phyloP scores from a whole-genome alignment of 1,284 basidiomycete genomes.

The Heterobasidion parviporum region DNA sequence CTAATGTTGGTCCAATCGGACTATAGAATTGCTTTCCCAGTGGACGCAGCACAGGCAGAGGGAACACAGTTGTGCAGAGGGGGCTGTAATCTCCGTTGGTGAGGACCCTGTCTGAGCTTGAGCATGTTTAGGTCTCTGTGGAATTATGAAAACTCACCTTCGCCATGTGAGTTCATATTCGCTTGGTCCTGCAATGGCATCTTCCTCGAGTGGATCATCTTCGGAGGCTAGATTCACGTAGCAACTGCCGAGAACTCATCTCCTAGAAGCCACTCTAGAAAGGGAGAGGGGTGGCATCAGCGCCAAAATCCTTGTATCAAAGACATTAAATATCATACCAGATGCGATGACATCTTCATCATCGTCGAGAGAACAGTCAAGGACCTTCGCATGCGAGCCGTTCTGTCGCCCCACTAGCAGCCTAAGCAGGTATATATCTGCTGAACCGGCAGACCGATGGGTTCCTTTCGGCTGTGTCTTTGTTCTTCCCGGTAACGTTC shows the following conservation, averaged over 20 bases:
- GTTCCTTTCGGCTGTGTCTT: too few relatives aligned
- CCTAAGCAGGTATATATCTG: too few relatives aligned
- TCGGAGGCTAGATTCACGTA: slow-evolving; percentile 37
- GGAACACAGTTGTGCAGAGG: slow-evolving; percentile 38
- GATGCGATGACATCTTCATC: slow-evolving; percentile 25
- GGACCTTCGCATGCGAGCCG: slow-evolving; percentile 33
- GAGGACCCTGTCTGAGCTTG: slow-evolving; percentile 26
- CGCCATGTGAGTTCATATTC: slow-evolving; percentile 59
- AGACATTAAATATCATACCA: slow-evolving; percentile 15
- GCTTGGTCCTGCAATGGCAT: slow-evolving; percentile 40
- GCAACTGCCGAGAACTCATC: slow-evolving; percentile 56
- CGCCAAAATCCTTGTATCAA: not conserved
- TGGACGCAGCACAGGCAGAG: slow-evolving; percentile 49
- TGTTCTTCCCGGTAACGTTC: too few relatives aligned
- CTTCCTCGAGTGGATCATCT: slow-evolving; percentile 31
- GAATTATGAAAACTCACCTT: slow-evolving; percentile 34
- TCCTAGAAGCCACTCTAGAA: slow-evolving; percentile 49
- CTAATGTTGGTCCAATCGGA: not conserved
- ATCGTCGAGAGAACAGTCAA: slow-evolving; percentile 29
- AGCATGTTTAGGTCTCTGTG: not conserved
- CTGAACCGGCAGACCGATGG: too few relatives aligned
- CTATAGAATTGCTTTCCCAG: not conserved
- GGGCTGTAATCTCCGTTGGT: slow-evolving; percentile 33
- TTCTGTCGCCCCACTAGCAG: too few relatives aligned
- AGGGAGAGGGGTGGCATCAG: slow-evolving; percentile 1